Percentiles rank a stretch among this genome's conserved stretches.
These are phyloP conservation scores for Kazachstania bromeliacearum DNA, from an alignment of 805 yeast genomes.

Conservation along the genomic window DNA sequence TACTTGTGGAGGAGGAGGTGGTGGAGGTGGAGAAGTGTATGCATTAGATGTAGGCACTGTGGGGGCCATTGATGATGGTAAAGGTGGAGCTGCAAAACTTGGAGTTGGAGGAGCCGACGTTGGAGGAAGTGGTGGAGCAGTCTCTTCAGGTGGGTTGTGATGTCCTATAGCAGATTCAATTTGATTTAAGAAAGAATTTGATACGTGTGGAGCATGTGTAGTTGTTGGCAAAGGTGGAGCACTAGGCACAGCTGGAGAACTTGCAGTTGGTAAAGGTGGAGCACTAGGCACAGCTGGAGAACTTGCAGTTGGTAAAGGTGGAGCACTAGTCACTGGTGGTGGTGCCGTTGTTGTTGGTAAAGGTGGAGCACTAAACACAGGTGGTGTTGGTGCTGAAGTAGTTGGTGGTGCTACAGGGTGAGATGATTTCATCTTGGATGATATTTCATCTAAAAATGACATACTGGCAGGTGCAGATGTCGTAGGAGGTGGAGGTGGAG, in stretches of 20 bases:
- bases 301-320: constrained; percentile 21
- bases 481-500: constrained; percentile 11
- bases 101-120: constrained; percentile 2
- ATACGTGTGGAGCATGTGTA: constrained; percentile 4
- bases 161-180: constrained; percentile 4
- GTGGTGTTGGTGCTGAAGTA: constrained; percentile 13
- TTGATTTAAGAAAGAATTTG: not conserved
- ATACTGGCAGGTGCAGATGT: constrained; percentile 16
- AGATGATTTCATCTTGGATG: constrained; percentile 17
- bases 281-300: constrained; percentile 24
- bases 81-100: constrained; percentile 7
- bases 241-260: constrained; percentile 20
- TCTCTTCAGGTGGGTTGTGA: constrained; percentile 7
- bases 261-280: constrained; percentile 22
- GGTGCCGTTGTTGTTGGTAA: constrained; percentile 12
- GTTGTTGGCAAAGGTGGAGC: constrained; percentile 12
- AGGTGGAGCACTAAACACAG: constrained; percentile 9
- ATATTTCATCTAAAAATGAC: constrained; percentile 27
- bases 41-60: constrained; percentile 15
- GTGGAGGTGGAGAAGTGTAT: constrained; percentile 16
- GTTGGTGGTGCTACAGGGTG: constrained; percentile 6
- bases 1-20: constrained; percentile 21
- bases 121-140: constrained; percentile 7
- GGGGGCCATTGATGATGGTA: constrained; percentile 11
- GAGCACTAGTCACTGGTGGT: constrained; percentile 9